Base-by-base conservation (phyloP, 495 filamentous ascomycete species). In the Penicillium riverlandense region DNA sequence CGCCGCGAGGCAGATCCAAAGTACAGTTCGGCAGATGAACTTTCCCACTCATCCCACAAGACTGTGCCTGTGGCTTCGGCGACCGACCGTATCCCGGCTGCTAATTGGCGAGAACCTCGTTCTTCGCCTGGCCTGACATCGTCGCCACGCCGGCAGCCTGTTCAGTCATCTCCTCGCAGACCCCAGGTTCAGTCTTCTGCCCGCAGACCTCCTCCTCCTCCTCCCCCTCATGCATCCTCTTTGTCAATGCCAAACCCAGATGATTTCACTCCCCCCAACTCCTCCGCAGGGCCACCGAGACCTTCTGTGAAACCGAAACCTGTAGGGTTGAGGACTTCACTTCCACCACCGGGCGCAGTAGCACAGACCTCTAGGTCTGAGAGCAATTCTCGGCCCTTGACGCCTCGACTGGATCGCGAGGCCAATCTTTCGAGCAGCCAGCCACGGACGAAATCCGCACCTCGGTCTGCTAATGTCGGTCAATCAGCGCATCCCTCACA, bases 301-400 rank as follows among this genome's bases (percentile, higher is more conserved):
- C 62, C 67, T 43, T 55, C 64, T 47, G 36, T 69, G 42, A 63
- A 69, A 50, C 63, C 62, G 15, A 62, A 69, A 35, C 65, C 67
- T 15, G 58, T 54, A 11, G 54, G 49, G 1, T 41, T 70, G 35
- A 52, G 62, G 30, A 52, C 70, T n/a, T 51, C 66, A 10, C 50
- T 55, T 12, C 55, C 48, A 22, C 54, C 58, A 13, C 47, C 55
- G 6, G 39, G 50, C 11, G 50, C 48, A 22, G 38, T 43, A 11
- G 46, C 50, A 7, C 46, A 47, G 11, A 22, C 30, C 6, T 39
- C 50, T 8, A 50, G 43, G 38, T 58, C 57, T 15, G 57, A 61
- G 32, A 39, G 43, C 30, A 52, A 37, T 29, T 53, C 55, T 29
- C 46, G 47, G 15, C 31, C 47, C 11, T 14, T 40, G 15, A 53